A percentile compares a stretch with the other conserved stretches of the same genome.
phyloP scores from a whole-genome alignment of 345 rosid species.

The Citrus trifoliata region DNA sequence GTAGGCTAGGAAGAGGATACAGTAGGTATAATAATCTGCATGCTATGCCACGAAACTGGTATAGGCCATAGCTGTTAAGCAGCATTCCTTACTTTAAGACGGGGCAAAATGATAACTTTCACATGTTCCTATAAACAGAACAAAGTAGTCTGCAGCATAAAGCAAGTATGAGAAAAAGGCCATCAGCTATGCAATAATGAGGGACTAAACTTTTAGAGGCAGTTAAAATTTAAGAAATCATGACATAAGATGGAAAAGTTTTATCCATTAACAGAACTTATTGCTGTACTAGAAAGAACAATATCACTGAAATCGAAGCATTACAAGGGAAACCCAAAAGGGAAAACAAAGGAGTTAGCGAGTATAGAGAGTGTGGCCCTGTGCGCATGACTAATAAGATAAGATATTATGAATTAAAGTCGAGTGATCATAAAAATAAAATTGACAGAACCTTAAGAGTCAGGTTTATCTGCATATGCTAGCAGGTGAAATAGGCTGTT shows the following conservation, averaged over 20 bases:
- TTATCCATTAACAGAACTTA: background rate
- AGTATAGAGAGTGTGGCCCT: background rate
- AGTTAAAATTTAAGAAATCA: background rate
- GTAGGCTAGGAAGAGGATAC: background rate
- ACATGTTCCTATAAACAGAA: background rate
- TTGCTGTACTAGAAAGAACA: background rate
- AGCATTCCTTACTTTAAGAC: no score
- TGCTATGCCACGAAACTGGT: background rate
- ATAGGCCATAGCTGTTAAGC: background rate
- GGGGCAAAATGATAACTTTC: background rate
- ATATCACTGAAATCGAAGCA: background rate
- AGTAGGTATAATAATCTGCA: background rate
- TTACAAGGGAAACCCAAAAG: background rate
- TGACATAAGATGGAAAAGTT: background rate
- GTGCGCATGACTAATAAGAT: background rate
- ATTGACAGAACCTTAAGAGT: background rate
- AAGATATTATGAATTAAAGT: background rate
- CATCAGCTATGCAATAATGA: background rate
- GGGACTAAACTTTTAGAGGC: background rate
- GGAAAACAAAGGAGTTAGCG: background rate
- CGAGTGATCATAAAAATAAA: background rate
- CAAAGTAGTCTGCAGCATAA: background rate
- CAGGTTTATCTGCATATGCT: background rate
- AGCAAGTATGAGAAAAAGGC: background rate
- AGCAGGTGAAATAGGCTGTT: background rate